Evolutionary conservation across 305 asterid species (phyloP).

Genomic region (Solanum hybrid): DNA sequence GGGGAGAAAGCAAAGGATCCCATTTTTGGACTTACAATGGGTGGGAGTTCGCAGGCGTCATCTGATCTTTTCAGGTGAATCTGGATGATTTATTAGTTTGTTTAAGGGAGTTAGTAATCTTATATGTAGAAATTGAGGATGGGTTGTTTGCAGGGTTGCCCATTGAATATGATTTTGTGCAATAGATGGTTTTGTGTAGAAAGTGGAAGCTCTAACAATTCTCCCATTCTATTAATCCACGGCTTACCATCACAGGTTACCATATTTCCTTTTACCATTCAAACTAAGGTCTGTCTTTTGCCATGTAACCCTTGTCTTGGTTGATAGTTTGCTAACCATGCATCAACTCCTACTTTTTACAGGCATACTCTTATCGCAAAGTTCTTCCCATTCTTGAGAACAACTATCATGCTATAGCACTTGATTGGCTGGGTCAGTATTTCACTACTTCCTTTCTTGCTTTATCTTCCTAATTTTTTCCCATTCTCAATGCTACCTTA

Average conservation of each 20-base stretch:
- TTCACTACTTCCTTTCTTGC: neutral
- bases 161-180: slow-evolving; percentile 51
- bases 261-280: neutral
- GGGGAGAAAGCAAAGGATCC: slow-evolving; percentile 95
- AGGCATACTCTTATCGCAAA: slow-evolving; percentile 93
- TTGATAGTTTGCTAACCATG: neutral
- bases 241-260: slow-evolving; percentile 90
- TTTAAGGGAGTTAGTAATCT: slow-evolving; percentile 10
- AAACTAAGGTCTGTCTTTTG: neutral
- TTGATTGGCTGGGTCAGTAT: slow-evolving; percentile 85
- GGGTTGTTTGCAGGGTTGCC: slow-evolving; percentile 77
- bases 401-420: slow-evolving; percentile 64
- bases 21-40: slow-evolving; percentile 75
- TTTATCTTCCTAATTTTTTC: neutral
- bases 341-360: slow-evolving; percentile 16
- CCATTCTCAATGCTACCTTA: neutral
- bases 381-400: slow-evolving; percentile 76
- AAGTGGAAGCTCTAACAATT: slow-evolving; percentile 52
- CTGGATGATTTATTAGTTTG: neutral
- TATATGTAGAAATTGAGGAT: slow-evolving; percentile 53
- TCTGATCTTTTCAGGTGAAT: slow-evolving; percentile 73
- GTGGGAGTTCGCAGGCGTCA: slow-evolving; percentile 68
- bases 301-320: neutral
- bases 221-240: slow-evolving; percentile 62
- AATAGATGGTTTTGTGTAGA: slow-evolving; percentile 93